These are phyloP conservation scores for Epichloe uncinata DNA, from an alignment of 2,329 filamentous ascomycete genomes.

Conservation along the genomic window DNA sequence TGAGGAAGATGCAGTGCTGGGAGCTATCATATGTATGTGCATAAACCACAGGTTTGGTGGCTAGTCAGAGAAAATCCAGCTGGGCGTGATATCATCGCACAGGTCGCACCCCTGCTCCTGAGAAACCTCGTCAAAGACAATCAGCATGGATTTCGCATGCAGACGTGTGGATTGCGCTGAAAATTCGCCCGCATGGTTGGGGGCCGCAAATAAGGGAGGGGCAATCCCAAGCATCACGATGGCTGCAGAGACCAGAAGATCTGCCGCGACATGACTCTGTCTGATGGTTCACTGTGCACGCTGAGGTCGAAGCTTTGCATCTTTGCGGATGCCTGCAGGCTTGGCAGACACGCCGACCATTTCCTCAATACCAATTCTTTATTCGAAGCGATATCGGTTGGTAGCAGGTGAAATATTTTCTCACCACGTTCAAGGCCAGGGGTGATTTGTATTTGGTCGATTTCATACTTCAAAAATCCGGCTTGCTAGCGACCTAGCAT, in stretches of 20 bases:
- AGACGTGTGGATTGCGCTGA: not conserved
- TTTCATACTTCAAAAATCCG: too few relatives aligned
- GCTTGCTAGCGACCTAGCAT: not conserved
- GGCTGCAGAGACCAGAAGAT: not conserved
- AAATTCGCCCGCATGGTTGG: not conserved
- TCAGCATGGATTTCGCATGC: not conserved
- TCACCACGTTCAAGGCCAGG: too few relatives aligned
- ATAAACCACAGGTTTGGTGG: too few relatives aligned
- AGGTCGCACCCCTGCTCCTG: not conserved
- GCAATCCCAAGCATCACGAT: not conserved
- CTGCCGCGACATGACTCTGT: not conserved
- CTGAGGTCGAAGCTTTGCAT: not conserved
- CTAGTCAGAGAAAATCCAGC: not conserved
- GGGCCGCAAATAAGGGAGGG: not conserved
- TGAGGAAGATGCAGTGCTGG: too few relatives aligned
- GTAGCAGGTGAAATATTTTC: too few relatives aligned
- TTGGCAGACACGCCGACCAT: not conserved
- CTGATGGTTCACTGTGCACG: not conserved
- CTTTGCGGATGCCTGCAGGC: not conserved
- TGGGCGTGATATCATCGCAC: constrained; percentile 1
- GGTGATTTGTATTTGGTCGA: too few relatives aligned
- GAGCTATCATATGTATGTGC: too few relatives aligned
- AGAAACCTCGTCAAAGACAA: too few relatives aligned
- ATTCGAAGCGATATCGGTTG: too few relatives aligned
- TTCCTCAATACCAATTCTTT: too few relatives aligned